A percentile compares a stretch with the other conserved stretches of the same genome.
Evolutionary conservation across 352 stramenopile species (phyloP).

Genomic region (Phytopythium aichiense): DNA sequence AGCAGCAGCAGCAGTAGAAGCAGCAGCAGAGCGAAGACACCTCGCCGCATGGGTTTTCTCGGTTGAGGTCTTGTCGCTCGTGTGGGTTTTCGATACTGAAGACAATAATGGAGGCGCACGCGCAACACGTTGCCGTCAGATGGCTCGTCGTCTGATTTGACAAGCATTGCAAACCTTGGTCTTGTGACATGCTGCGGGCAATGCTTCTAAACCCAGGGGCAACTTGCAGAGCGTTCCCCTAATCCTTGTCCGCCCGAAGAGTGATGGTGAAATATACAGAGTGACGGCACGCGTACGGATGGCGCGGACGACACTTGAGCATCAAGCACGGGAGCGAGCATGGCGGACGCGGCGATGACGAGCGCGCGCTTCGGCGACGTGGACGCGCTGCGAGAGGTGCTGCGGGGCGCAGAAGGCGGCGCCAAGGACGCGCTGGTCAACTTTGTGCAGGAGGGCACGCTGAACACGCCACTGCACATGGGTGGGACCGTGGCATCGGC

Average conservation of each 20-base stretch:
- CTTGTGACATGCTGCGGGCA: too few species aligned
- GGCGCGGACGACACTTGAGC: too few species aligned
- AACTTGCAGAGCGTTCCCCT: background rate
- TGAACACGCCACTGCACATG: conserved; percentile 86
- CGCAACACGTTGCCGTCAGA: conserved; percentile 2
- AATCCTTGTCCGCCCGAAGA: background rate
- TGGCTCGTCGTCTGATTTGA: conserved; percentile 8
- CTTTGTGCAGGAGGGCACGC: conserved; percentile 66
- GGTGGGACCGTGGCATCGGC: conserved; percentile 22
- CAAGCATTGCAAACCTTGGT: too few species aligned
- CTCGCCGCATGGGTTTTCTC: background rate
- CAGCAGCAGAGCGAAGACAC: background rate
- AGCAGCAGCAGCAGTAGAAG: background rate
- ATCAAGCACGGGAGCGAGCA: conserved; percentile 4
- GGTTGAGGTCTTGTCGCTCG: background rate
- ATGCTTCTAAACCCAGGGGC: background rate
- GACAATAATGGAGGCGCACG: background rate
- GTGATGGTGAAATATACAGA: too few species aligned
- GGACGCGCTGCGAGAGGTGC: conserved; percentile 48
- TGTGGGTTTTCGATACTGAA: background rate
- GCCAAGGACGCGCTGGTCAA: conserved; percentile 45
- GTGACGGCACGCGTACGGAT: too few species aligned
- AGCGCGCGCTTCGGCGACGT: conserved; percentile 72
- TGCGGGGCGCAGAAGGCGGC: conserved; percentile 16
- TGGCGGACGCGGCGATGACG: conserved; percentile 52